phyloP scores from a whole-genome alignment of 495 filamentous ascomycete genomes.

The Penicillium desertorum region DNA sequence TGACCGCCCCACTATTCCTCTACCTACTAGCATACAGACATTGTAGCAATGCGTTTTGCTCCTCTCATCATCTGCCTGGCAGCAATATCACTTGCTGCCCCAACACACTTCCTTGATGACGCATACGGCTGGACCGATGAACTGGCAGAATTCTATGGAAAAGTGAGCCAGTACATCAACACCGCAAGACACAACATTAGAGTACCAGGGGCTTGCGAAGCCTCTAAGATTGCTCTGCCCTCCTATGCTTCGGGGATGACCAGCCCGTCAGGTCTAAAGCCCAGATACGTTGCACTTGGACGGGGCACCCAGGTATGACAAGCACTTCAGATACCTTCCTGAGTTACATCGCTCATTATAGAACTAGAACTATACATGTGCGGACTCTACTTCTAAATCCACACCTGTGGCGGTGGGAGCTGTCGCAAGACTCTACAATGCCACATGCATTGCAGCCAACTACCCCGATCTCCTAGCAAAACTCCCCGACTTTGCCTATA shows the following conservation, averaged over 20 bases:
- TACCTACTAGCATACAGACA: slow-evolving; percentile 5
- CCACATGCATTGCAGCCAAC: slow-evolving; percentile 70
- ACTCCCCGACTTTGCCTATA: slow-evolving; percentile 43
- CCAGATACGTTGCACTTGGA: slow-evolving; percentile 80
- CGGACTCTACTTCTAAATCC: slow-evolving; percentile 52
- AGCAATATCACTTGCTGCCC: slow-evolving; percentile 39
- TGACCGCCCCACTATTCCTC: not conserved
- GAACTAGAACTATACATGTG: slow-evolving; percentile 83
- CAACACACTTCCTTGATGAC: slow-evolving; percentile 34
- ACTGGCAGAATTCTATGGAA: slow-evolving; percentile 38
- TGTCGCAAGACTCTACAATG: slow-evolving; percentile 83
- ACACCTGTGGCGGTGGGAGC: slow-evolving; percentile 69
- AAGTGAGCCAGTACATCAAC: slow-evolving; percentile 43
- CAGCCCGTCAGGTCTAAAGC: slow-evolving; percentile 53
- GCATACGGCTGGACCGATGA: slow-evolving; percentile 41
- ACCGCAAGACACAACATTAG: slow-evolving; percentile 19
- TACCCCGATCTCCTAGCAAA: slow-evolving; percentile 60
- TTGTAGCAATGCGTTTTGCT: slow-evolving; percentile 34
- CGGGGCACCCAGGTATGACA: slow-evolving; percentile 65
- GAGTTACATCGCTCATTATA: slow-evolving; percentile 6
- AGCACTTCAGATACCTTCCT: not conserved
- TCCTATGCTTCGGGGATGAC: slow-evolving; percentile 52
- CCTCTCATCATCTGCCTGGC: slow-evolving; percentile 31
- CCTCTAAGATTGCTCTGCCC: slow-evolving; percentile 42
- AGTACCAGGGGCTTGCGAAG: slow-evolving; percentile 34